Conservation (phyloP, 2,329 filamentous ascomycete genomes). For the Anthostomella pinea region DNA sequence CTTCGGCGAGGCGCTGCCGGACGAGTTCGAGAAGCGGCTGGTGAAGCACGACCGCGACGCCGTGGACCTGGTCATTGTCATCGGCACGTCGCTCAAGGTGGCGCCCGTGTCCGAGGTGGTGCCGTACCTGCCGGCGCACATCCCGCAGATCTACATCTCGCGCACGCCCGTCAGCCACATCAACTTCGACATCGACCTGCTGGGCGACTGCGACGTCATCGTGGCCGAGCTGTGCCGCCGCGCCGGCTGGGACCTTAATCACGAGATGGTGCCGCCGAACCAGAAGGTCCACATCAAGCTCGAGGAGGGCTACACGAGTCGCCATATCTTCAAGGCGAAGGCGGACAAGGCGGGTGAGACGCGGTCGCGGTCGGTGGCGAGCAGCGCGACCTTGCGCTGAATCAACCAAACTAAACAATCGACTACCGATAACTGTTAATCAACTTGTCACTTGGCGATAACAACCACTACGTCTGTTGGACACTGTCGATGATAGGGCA, state of each 20-base stretch:
- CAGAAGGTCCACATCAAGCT: constrained; percentile 58
- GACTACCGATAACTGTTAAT: too few species aligned
- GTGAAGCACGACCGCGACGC: constrained; percentile 75
- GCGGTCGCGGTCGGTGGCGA: too few species aligned
- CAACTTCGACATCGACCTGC: constrained; percentile 91
- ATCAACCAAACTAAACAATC: too few species aligned
- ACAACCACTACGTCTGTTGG: too few species aligned
- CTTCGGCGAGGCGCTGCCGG: constrained; percentile 87
- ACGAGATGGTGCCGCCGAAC: constrained; percentile 76
- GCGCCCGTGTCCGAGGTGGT: constrained; percentile 92
- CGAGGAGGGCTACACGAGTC: constrained; percentile 44
- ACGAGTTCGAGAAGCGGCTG: constrained; percentile 76
- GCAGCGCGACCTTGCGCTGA: too few species aligned
- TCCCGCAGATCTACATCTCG: constrained; percentile 89
- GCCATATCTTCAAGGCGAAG: constrained; percentile 42
- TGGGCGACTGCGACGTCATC: constrained; percentile 93
- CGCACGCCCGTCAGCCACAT: constrained; percentile 82
- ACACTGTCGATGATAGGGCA: too few species aligned
- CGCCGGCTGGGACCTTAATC: constrained; percentile 74
- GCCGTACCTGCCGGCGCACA: constrained; percentile 70
- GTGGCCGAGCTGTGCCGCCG: constrained; percentile 82
- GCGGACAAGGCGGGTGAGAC: too few species aligned
- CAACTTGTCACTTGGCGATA: too few species aligned
- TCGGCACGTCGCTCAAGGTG: constrained; percentile 94
- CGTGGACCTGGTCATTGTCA: constrained; percentile 89